Conservation (phyloP, 495 filamentous ascomycete species). For the Neurospora sp. region DNA sequence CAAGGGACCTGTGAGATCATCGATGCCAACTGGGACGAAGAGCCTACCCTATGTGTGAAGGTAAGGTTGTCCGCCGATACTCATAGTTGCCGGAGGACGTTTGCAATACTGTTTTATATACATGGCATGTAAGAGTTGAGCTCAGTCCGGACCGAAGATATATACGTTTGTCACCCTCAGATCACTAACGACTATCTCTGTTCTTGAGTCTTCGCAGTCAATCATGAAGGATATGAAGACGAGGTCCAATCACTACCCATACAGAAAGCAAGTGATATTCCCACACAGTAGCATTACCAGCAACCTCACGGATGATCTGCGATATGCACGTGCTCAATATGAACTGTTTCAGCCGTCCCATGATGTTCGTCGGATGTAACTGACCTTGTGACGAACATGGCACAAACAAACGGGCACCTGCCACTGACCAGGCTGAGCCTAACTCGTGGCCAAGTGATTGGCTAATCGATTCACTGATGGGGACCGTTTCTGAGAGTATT, state of each 20-base stretch:
- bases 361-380: not conserved
- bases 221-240: not conserved
- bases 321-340: not conserved
- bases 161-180: not conserved
- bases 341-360: not conserved
- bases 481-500: not conserved
- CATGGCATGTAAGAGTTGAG: not conserved
- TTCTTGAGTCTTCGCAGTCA: not conserved
- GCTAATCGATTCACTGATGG: not conserved
- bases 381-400: not conserved
- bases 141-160: not conserved
- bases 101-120: not conserved
- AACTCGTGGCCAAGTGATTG: conserved; percentile 18
- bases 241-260: not conserved
- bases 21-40: not conserved
- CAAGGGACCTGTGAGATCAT: not conserved
- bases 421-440: conserved; percentile 1
- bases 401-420: not conserved
- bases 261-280: not conserved
- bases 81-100: not conserved
- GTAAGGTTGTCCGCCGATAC: not conserved
- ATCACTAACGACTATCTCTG: not conserved
- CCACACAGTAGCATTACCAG: not conserved
- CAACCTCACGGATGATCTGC: not conserved
- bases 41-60: not conserved